A percentile compares a stretch with the other conserved stretches of the same genome.
Evolutionary conservation across 805 yeast genomes (phyloP).

Genomic region (Wickerhamomyces queroliae): DNA sequence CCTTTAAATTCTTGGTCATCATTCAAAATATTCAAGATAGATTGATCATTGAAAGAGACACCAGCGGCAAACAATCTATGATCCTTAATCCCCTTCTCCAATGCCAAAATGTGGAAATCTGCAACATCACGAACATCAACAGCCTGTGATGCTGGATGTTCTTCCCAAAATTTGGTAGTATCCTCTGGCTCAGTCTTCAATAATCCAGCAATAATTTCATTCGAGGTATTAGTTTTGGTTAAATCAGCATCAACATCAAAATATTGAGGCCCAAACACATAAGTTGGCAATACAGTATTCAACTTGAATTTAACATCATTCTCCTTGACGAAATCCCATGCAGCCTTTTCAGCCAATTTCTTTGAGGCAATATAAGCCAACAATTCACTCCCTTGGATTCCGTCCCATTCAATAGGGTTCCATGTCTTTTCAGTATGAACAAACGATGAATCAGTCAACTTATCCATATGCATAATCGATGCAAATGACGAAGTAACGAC

Average conservation of each 20-base stretch:
- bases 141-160: no score
- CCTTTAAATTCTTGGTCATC: no score
- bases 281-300: slow-evolving; percentile 41
- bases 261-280: slow-evolving; percentile 52
- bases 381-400: slow-evolving; percentile 26
- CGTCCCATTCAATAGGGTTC: slow-evolving; percentile 46
- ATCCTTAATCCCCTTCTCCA: slow-evolving; percentile 5
- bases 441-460: slow-evolving; percentile 24
- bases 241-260: slow-evolving; percentile 35
- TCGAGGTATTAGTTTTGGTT: not conserved
- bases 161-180: not conserved
- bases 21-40: slow-evolving; percentile 13
- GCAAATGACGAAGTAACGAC: slow-evolving; percentile 47
- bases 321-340: slow-evolving; percentile 42
- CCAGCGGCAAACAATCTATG: slow-evolving; percentile 3
- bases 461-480: slow-evolving; percentile 29
- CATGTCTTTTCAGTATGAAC: slow-evolving; percentile 37
- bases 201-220: not conserved
- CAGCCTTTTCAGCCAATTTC: slow-evolving; percentile 50
- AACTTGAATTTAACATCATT: slow-evolving; percentile 30
- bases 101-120: slow-evolving; percentile 29
- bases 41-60: slow-evolving; percentile 5
- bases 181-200: not conserved
- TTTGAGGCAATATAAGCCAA: slow-evolving; percentile 49
- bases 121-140: slow-evolving; percentile 15